phyloP scores from a whole-genome alignment of 2,329 filamentous ascomycete species.

The Cytospora chrysosperma region DNA sequence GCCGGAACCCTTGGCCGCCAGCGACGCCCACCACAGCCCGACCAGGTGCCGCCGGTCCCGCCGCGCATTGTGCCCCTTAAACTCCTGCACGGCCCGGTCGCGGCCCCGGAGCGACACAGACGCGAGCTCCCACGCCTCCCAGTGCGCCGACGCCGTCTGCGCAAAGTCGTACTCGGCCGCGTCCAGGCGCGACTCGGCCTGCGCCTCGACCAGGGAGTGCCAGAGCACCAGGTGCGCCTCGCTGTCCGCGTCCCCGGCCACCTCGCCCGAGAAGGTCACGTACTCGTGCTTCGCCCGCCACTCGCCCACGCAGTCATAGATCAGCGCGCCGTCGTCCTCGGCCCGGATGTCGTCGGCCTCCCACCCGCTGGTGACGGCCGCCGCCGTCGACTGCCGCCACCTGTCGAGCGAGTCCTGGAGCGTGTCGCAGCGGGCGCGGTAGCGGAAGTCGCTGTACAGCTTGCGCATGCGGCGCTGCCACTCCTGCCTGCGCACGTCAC shows the following conservation, averaged over 20 bases:
- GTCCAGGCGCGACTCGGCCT: conserved; percentile 27
- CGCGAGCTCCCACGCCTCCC: conserved; percentile 31
- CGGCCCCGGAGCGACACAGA: conserved; percentile 28
- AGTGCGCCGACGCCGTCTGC: conserved; percentile 26
- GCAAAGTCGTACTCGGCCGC: conserved; percentile 30
- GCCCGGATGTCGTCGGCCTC: conserved; percentile 30
- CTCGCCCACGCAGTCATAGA: conserved; percentile 28
- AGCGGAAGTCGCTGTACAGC: conserved; percentile 28
- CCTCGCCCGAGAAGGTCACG: conserved; percentile 25
- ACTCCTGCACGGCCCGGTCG: conserved; percentile 27
- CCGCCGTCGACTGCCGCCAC: conserved; percentile 28
- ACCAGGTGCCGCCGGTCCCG: conserved; percentile 27
- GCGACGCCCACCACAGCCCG: conserved; percentile 27
- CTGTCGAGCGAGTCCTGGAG: conserved; percentile 28
- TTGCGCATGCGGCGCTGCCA: conserved; percentile 29
- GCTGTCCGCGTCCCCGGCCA: conserved; percentile 31
- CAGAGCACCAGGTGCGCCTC: conserved; percentile 31
- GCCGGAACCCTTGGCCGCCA: no score
- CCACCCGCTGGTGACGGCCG: conserved; percentile 25
- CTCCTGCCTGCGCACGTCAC: conserved; percentile 17
- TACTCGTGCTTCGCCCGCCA: conserved; percentile 27
- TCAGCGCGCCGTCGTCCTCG: conserved; percentile 29
- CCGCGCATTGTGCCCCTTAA: conserved; percentile 29
- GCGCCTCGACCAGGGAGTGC: conserved; percentile 27
- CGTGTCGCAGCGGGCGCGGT: conserved; percentile 29